Percentiles rank a stretch among this genome's conserved stretches.
phyloP scores from a whole-genome alignment of 192 early-diverging fungal genomes.

The Coemansia sp. region DNA sequence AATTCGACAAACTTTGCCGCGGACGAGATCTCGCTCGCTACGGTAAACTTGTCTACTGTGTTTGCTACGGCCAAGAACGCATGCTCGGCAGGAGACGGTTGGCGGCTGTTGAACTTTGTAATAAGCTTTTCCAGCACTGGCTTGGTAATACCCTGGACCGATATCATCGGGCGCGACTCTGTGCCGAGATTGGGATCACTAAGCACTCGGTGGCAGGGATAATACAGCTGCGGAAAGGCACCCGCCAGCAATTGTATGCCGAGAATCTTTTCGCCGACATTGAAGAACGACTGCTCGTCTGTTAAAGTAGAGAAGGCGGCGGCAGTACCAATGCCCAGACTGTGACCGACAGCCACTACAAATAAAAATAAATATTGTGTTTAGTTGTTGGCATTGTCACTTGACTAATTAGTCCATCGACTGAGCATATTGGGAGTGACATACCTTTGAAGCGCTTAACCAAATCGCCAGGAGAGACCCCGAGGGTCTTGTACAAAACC shows the following conservation, averaged over 20 bases:
- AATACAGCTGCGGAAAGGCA: conserved; percentile 71
- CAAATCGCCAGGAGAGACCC: conserved; percentile 57
- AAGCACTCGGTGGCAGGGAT: conserved; percentile 14
- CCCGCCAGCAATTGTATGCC: conserved; percentile 84
- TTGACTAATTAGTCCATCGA: background rate
- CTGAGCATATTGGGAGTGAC: background rate
- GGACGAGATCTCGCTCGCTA: conserved; percentile 15
- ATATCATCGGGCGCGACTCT: conserved; percentile 16
- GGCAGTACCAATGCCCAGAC: conserved; percentile 88
- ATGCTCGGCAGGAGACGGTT: background rate
- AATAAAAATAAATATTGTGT: background rate
- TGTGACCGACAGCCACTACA: conserved; percentile 76
- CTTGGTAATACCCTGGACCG: conserved; percentile 22
- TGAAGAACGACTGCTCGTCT: conserved; percentile 78
- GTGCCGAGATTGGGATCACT: too few species aligned
- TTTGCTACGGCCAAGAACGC: conserved; percentile 35
- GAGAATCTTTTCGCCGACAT: conserved; percentile 78
- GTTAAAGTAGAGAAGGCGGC: conserved; percentile 79
- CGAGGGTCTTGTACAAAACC: conserved; percentile 67
- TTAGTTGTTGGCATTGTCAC: background rate
- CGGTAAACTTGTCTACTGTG: conserved; percentile 20
- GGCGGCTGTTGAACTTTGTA: conserved; percentile 15
- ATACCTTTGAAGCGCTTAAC: conserved; percentile 36
- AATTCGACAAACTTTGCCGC: conserved; percentile 15
- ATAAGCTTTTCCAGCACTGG: conserved; percentile 9